Evolutionary conservation across 2,329 filamentous ascomycete genomes (phyloP).

Genomic region (Periconia sp.): DNA sequence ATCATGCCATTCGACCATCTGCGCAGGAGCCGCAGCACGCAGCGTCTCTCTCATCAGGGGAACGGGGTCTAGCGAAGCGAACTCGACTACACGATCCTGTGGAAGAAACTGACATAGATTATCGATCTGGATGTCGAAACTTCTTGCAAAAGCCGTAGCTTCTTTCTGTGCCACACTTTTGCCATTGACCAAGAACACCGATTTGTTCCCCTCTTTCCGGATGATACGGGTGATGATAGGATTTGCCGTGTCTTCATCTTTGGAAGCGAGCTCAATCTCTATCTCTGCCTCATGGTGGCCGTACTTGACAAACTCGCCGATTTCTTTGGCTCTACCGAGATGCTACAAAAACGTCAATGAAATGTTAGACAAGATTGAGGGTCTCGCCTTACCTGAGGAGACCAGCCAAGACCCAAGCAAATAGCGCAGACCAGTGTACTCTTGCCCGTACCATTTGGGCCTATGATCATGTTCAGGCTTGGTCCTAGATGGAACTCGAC

Average conservation of each 20-base stretch:
- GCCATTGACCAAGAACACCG: constrained; percentile 79
- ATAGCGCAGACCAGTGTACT: constrained; percentile 97
- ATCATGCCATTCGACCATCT: constrained; percentile 81
- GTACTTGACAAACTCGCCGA: constrained; percentile 93
- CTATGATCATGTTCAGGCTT: constrained; percentile 97
- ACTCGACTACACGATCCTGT: constrained; percentile 94
- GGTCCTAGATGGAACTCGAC: constrained; percentile 92
- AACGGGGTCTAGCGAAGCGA: constrained; percentile 81
- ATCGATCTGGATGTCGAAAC: constrained; percentile 91
- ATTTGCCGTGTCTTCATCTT: constrained; percentile 64
- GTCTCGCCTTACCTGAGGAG: constrained; percentile 60
- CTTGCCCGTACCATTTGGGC: constrained; percentile 98
- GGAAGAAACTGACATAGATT: constrained; percentile 97
- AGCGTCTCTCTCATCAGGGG: constrained; percentile 86
- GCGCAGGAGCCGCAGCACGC: constrained; percentile 79
- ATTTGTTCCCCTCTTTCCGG: constrained; percentile 79
- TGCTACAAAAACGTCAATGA: constrained; percentile 55
- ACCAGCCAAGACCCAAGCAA: constrained; percentile 87
- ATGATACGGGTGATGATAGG: constrained; percentile 78
- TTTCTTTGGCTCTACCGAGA: constrained; percentile 82
- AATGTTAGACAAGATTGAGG: not conserved
- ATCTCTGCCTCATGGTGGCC: constrained; percentile 78
- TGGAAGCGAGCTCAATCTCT: constrained; percentile 85
- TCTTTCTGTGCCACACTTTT: constrained; percentile 65
- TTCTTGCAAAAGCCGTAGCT: constrained; percentile 70